These are phyloP conservation scores for Lathyrus tuberosus DNA, from an alignment of 306 rosid genomes.

Conservation along the genomic window DNA sequence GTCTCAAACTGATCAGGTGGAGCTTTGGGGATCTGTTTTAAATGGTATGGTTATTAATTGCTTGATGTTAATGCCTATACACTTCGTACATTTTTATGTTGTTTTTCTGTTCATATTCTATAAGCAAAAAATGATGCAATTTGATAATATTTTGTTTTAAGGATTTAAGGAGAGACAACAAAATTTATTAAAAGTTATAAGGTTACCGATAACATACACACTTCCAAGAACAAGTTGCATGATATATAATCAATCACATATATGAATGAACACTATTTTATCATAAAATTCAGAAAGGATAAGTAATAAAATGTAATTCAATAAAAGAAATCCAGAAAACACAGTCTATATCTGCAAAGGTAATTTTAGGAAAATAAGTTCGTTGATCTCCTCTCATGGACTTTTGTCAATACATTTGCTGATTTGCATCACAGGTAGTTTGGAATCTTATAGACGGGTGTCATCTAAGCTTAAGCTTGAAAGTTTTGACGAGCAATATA, in stretches of 20 bases:
- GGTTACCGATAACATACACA: conserved; percentile 17
- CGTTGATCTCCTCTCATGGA: conserved; percentile 37
- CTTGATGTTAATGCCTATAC: conserved; percentile 25
- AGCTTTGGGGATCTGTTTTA: conserved; percentile 84
- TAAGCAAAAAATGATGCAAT: neutral
- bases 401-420: conserved; percentile 20
- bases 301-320: conserved; percentile 22
- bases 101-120: neutral
- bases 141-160: neutral
- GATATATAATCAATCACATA: conserved; percentile 26
- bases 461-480: conserved; percentile 91
- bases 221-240: conserved; percentile 27
- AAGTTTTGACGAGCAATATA: conserved; percentile 55
- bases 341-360: conserved; percentile 11
- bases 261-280: conserved; percentile 6
- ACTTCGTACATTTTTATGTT: neutral
- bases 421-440: conserved; percentile 56
- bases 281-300: conserved; percentile 14
- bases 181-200: neutral
- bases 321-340: conserved; percentile 9
- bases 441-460: conserved; percentile 69
- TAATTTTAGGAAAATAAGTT: conserved; percentile 23
- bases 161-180: neutral
- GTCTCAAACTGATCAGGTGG: conserved; percentile 95
- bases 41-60: conserved; percentile 59